A percentile compares a stretch with the other conserved stretches of the same genome.
Evolutionary conservation across 805 yeast genomes (phyloP).

Genomic region (Candida sithepensis): DNA sequence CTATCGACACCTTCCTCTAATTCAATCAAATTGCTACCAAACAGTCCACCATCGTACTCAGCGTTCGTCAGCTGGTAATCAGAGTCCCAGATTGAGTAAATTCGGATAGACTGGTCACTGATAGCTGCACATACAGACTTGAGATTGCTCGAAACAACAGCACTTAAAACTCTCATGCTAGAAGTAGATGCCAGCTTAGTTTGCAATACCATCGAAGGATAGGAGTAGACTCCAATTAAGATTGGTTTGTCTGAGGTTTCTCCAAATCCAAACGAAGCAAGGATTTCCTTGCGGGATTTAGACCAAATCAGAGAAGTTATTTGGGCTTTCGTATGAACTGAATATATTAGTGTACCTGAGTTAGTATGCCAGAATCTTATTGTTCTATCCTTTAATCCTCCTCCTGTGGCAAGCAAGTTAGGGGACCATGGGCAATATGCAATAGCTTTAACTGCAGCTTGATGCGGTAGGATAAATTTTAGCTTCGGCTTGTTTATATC

Average conservation of each 20-base stretch:
- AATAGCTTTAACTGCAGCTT: slow-evolving; percentile 87
- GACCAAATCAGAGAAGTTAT: slow-evolving; percentile 83
- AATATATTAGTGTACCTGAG: slow-evolving; percentile 66
- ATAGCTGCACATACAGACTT: slow-evolving; percentile 67
- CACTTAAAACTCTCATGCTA: slow-evolving; percentile 59
- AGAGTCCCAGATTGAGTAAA: slow-evolving; percentile 68
- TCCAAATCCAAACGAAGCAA: slow-evolving; percentile 82
- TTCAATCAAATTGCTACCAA: slow-evolving; percentile 57
- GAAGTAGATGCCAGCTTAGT: slow-evolving; percentile 47
- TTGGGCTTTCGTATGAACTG: slow-evolving; percentile 62
- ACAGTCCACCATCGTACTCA: slow-evolving; percentile 37
- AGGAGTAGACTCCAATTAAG: slow-evolving; percentile 58
- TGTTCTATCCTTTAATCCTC: slow-evolving; percentile 79
- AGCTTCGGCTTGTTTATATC: slow-evolving; percentile 38
- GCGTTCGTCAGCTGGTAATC: slow-evolving; percentile 33
- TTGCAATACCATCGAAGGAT: slow-evolving; percentile 55
- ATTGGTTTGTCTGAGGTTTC: slow-evolving; percentile 42
- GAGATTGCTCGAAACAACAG: slow-evolving; percentile 63
- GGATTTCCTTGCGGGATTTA: slow-evolving; percentile 53
- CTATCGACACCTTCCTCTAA: slow-evolving; percentile 50
- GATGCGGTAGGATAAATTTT: slow-evolving; percentile 54
- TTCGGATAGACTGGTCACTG: slow-evolving; percentile 73
- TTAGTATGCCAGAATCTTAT: slow-evolving; percentile 83
- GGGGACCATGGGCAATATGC: slow-evolving; percentile 91
- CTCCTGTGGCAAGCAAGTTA: slow-evolving; percentile 82